phyloP scores from a whole-genome alignment of 1,284 basidiomycete species.

The Microbotryomycetes sp. region DNA sequence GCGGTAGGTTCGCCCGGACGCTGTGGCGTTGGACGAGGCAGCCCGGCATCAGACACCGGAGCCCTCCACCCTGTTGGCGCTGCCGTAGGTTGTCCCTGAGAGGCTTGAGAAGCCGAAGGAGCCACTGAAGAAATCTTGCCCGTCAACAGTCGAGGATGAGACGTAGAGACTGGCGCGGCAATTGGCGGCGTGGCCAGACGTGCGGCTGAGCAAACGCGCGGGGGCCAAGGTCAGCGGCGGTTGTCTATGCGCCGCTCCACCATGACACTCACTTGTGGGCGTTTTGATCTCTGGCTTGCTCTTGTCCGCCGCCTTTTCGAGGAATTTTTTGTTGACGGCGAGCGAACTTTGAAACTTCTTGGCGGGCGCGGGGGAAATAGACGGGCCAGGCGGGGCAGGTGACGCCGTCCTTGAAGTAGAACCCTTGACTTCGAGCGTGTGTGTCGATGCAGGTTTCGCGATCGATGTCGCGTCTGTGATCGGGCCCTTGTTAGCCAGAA shows the following conservation, averaged over 20 bases:
- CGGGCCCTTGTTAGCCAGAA: no score
- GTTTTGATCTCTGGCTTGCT: slow-evolving; percentile 21
- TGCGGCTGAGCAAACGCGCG: not conserved
- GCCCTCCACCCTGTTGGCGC: not conserved
- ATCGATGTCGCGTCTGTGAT: not conserved
- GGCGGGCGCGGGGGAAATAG: slow-evolving; percentile 48
- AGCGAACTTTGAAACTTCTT: slow-evolving; percentile 73
- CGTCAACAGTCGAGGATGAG: slow-evolving; percentile 36
- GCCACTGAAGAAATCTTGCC: slow-evolving; percentile 39
- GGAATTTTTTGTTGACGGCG: slow-evolving; percentile 88
- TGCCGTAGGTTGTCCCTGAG: slow-evolving; percentile 31
- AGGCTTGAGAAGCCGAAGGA: slow-evolving; percentile 37
- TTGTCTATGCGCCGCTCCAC: not conserved
- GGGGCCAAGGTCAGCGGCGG: not conserved
- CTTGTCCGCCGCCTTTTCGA: slow-evolving; percentile 60
- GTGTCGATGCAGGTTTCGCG: not conserved
- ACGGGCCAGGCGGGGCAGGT: slow-evolving; percentile 4
- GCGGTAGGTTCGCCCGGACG: not conserved
- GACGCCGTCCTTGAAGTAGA: not conserved
- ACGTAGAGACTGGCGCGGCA: slow-evolving; percentile 51
- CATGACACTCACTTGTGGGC: not conserved
- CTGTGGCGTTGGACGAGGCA: not conserved
- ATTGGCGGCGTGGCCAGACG: slow-evolving; percentile 64
- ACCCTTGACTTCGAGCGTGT: slow-evolving; percentile 1
- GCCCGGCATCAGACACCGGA: not conserved